Conservation (phyloP, 2,329 filamentous ascomycete genomes). For the Apiospora hydei region DNA sequence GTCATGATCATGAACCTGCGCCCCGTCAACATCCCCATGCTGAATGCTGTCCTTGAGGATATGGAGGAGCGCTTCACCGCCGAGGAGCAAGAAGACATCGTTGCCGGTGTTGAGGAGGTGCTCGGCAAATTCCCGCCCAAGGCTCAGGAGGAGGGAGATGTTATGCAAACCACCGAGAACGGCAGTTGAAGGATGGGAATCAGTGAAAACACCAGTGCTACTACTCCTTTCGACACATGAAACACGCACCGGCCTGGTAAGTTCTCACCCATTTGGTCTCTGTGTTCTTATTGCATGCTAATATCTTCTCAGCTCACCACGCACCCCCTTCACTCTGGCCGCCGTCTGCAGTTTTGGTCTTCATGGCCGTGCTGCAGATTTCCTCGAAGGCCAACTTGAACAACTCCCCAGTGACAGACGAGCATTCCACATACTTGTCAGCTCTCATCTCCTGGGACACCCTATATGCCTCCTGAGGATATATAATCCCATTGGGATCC, state of each 20-base stretch:
- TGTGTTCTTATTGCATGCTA: neutral
- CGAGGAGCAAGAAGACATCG: conserved; percentile 65
- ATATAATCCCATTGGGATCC: conserved; percentile 67
- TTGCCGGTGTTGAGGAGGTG: conserved; percentile 62
- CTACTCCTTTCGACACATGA: neutral
- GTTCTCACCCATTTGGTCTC: neutral
- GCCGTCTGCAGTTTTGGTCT: conserved; percentile 53
- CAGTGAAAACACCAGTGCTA: neutral
- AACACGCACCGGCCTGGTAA: neutral
- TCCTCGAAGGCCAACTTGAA: conserved; percentile 66
- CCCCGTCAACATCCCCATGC: conserved; percentile 61
- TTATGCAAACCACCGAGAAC: conserved; percentile 45
- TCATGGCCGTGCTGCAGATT: conserved; percentile 62
- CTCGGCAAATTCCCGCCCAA: conserved; percentile 59
- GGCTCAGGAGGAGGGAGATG: conserved; percentile 44
- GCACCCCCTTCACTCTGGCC: conserved; percentile 62
- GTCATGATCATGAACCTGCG: conserved; percentile 74
- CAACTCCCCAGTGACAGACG: conserved; percentile 66
- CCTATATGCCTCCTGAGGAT: conserved; percentile 66
- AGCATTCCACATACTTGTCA: conserved; percentile 71
- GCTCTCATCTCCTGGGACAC: conserved; percentile 64
- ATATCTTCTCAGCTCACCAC: conserved; percentile 4
- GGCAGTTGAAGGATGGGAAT: conserved; percentile 18
- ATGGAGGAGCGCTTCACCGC: conserved; percentile 66
- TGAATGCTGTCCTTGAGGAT: conserved; percentile 72